Percentiles rank a stretch among this genome's conserved stretches.
These are phyloP conservation scores for Calonectria pauciramosa DNA, from an alignment of 2,329 filamentous ascomycete genomes.

Conservation along the genomic window DNA sequence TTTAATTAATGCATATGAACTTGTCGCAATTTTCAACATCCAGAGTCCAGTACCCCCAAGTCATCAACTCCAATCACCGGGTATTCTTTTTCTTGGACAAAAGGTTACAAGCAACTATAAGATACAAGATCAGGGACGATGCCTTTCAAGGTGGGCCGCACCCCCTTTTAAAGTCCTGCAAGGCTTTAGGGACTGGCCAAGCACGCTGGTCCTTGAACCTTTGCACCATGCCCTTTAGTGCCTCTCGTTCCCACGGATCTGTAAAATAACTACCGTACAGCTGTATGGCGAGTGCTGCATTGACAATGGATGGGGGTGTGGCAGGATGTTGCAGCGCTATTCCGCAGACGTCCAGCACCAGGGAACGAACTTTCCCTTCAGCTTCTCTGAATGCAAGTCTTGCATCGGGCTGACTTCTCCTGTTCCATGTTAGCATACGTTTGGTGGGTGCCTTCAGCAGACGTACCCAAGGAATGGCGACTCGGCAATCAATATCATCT, in stretches of 20 bases:
- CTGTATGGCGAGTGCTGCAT: constrained; percentile 32
- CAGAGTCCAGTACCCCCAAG: background rate
- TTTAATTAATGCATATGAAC: background rate
- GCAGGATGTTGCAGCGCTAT: constrained; percentile 33
- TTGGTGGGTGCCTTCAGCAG: fast-evolving
- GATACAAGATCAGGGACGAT: background rate
- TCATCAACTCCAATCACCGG: background rate
- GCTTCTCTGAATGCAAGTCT: constrained; percentile 32
- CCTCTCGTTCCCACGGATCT: constrained; percentile 38
- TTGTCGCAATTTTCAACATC: background rate
- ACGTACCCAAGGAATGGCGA: constrained; percentile 33
- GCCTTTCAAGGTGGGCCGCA: background rate
- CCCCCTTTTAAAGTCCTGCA: background rate
- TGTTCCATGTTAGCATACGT: background rate
- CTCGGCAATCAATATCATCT: constrained; percentile 38
- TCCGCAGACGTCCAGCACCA: constrained; percentile 38
- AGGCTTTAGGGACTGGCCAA: constrained; percentile 34
- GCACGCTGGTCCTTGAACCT: constrained; percentile 37
- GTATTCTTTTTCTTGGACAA: background rate
- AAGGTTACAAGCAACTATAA: background rate
- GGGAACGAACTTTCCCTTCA: constrained; percentile 25
- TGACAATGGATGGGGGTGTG: constrained; percentile 34
- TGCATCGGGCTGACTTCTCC: constrained; percentile 18
- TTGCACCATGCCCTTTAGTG: constrained; percentile 31
- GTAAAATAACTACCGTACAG: constrained; percentile 40